Evolutionary conservation across 768 basidiomycete species (phyloP), one percentile per base, ranked within the genome.

Genomic region (Pleurotus cornucopiae): DNA sequence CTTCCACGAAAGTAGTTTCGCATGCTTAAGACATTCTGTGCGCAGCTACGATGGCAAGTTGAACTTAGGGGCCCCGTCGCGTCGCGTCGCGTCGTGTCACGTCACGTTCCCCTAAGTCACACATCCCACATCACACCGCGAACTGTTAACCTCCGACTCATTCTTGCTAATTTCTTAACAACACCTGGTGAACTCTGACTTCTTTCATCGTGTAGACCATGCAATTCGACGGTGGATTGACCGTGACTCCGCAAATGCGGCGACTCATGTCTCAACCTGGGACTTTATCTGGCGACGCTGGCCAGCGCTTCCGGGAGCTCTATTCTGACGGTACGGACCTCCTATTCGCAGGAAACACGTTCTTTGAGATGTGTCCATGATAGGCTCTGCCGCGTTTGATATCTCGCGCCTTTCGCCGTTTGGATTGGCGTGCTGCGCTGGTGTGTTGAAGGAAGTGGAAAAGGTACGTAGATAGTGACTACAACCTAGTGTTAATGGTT

Each of bases 241-340:
- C 46, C 1, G 67, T 73, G 0, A 64, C 69, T 2, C 47, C 54
- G 6, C 61, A 69, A 40, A 70, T 73, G 70, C 46, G 38, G 12
- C 52, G 57, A 0, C 63, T 73, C 20, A 54, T 75, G 6, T 56
- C 63, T 3, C 58, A 64, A 26, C 68, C 69, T 0, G 72, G 71
- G 7, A 69, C 61, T 52, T 46, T 73, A 21, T 57, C 51, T 26
- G 11, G 54, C 2, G 55, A 55, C 11, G 71, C 69, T 7, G 71
- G 71, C 1, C 60, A 65, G 54, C 62, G 39, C n/a, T 52, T 71
- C 6, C 60, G 69, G 25, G 55, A 66, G 13, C 57, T 73, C 3
- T 73, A 72, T 47, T 54, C 60, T 5, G 52, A 65, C 59, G 60
- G 71, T 70, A 55, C 51, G 23, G 18, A 20, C 51, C 16, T 40